A percentile compares a stretch with the other conserved stretches of the same genome.
Conservation (phyloP, 495 filamentous ascomycete genomes). For the Penicillium lagena region DNA sequence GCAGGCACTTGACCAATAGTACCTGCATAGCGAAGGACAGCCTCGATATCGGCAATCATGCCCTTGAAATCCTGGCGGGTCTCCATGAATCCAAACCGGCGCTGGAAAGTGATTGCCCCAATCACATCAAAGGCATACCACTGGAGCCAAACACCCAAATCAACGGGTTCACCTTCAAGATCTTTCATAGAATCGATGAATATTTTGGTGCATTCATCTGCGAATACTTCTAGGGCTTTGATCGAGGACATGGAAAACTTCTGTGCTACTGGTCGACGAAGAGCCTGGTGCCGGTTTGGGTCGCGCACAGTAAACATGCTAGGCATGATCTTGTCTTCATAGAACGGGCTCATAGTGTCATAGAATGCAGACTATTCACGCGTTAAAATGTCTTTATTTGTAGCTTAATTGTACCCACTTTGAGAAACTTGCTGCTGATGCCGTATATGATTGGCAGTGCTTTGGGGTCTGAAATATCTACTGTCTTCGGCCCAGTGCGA, state of each 20-base stretch:
- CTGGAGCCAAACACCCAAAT: conserved; percentile 52
- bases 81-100: conserved; percentile 9
- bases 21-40: conserved; percentile 3
- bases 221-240: conserved; percentile 36
- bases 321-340: conserved; percentile 52
- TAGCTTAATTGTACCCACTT: conserved; percentile 33
- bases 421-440: conserved; percentile 64
- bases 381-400: too few relatives aligned
- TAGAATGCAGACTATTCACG: conserved; percentile 54
- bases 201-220: conserved; percentile 35
- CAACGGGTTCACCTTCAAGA: conserved; percentile 36
- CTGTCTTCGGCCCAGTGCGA: conserved; percentile 1
- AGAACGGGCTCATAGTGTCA: conserved; percentile 53
- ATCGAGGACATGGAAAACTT: conserved; percentile 39
- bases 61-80: conserved; percentile 2
- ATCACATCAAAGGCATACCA: conserved; percentile 52
- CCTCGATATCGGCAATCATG: conserved; percentile 7
- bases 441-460: conserved; percentile 66
- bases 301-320: conserved; percentile 69
- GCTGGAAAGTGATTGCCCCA: conserved; percentile 23
- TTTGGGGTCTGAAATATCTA: conserved; percentile 39
- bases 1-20: conserved; percentile 4
- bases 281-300: conserved; percentile 58
- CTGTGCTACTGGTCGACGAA: conserved; percentile 48
- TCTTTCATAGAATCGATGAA: conserved; percentile 27